These are phyloP conservation scores for Ophiostoma triangulosporum DNA, from an alignment of 2,329 filamentous ascomycete genomes.

Conservation along the genomic window DNA sequence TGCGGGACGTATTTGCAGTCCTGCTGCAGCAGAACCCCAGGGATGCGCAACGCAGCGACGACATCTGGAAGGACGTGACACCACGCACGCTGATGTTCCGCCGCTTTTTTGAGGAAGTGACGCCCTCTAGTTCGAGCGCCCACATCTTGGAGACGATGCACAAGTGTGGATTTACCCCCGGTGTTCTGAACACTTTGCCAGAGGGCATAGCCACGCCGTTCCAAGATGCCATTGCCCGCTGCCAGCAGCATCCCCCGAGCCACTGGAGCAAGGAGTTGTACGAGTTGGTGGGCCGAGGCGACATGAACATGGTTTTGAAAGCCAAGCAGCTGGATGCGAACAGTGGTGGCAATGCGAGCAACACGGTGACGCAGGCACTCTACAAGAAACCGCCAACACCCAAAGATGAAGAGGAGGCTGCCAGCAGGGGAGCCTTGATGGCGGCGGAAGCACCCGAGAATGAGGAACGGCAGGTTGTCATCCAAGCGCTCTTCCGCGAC, in stretches of 20 bases:
- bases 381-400: constrained; percentile 14
- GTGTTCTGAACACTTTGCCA: constrained; percentile 68
- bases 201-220: constrained; percentile 71
- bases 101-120: constrained; percentile 42
- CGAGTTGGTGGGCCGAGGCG: constrained; percentile 65
- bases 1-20: constrained; percentile 32
- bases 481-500: constrained; percentile 77
- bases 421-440: constrained; percentile 19
- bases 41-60: constrained; percentile 22
- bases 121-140: constrained; percentile 26
- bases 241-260: constrained; percentile 67
- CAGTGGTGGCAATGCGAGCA: background rate
- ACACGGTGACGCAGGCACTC: background rate
- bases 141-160: constrained; percentile 64
- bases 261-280: constrained; percentile 62
- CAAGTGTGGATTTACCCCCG: constrained; percentile 50
- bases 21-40: constrained; percentile 23
- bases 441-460: constrained; percentile 69
- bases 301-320: constrained; percentile 56
- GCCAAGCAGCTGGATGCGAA: constrained; percentile 26
- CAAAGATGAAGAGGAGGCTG: constrained; percentile 39
- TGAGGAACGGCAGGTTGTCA: constrained; percentile 69
- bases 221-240: constrained; percentile 71
- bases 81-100: constrained; percentile 59
- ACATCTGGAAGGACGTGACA: constrained; percentile 35